Base-by-base conservation (phyloP, 306 rosid species). In the Lathyrus sativus region DNA sequence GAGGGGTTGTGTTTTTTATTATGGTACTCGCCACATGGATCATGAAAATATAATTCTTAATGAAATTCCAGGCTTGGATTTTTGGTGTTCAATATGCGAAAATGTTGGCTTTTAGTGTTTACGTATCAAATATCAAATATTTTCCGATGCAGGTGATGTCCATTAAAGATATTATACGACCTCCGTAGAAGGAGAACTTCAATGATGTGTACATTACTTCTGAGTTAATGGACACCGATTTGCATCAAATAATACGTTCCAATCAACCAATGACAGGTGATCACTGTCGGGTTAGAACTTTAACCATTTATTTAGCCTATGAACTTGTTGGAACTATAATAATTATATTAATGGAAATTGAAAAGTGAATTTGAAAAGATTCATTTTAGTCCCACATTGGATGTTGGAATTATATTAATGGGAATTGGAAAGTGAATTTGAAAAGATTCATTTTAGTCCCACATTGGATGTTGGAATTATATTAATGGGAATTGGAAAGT, bases 151-250 rank as follows among this genome's bases (percentile, higher is more conserved):
- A 92, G 98, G 85, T 92, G 70, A 80, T 89, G 77, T 74, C 84
- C 72, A 73, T 92, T 44, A 89, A 88, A 82, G 98, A 92, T 74
- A 89, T 92, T 59, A 81, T 92, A 65, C 79, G 96, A 44, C 95
- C 98, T 81, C 98, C 98, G 17, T 88, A 84, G 69, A 84, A 70
- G 78, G 95, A 92, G 79, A 89, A 83, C 79, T 92, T 92, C 87
- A 92, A 92, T 58, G 98, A 92, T 74, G 96, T 92, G 2, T 92
- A 88, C 87, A 78, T 88, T 53, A 93, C 89, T 76, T 87, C 78
- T 73, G 98, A 89, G 73, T 70, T 92, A 42, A 83, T 93, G 97
- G 98, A 93, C 75, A 90, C 98, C 0, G 98, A 93, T 79, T 87
- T 93, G 59, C 91, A 89, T 80, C 96, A 92, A 83, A 92, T 92